Base-by-base conservation (phyloP, 1,284 basidiomycete genomes). In the Schizophyllum commune region DNA sequence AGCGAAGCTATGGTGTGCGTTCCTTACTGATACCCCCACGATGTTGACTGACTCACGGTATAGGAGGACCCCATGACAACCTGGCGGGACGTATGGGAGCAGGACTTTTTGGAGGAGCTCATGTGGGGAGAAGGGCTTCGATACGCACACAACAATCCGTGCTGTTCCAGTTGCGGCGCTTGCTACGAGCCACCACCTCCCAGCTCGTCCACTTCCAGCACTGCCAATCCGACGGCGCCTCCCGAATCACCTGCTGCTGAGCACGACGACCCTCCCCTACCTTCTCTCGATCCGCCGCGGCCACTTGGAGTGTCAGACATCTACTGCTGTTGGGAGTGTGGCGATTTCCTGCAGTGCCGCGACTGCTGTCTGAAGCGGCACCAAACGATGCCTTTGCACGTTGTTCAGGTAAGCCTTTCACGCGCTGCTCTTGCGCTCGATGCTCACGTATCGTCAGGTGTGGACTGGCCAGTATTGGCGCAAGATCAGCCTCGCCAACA, bases 321-420 rank as follows among this genome's bases (percentile, higher is more conserved):
- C 11, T 62, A 60, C 47, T 58, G 58, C 7, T 64, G 63, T n/a
- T 2, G 8, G 7, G 57, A 64, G 3, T 64, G 63, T 47, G 60
- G 63, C 0, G 51, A 57, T 13, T 56, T 55, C 54, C n/a, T 60
- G 3, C 60, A 64, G 27, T 70, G 69, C 52, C 5, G 52, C 32
- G 55, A 32, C 0, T 70, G 69, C 53, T 63, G 62, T 22, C 5
- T 66, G 3, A 5, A 32, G 5, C 21, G n/a, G 0, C 69, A 70
- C 55, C 19, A 3, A 6, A 20, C 55, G 2, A 34, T 52, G 9
- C 69, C 68, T 5, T 59, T 70, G 3, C 63, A 69, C 57, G 19
- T 32, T 4, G 56, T 69, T 3, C 57, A 68, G 62, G 68, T 67
- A 13, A 39, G 34, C 34, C 6, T 39, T 39, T 13, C 6, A 17